A percentile compares a stretch with the other conserved stretches of the same genome.
Conservation (phyloP, 306 rosid species). For the Pyrus communis region DNA sequence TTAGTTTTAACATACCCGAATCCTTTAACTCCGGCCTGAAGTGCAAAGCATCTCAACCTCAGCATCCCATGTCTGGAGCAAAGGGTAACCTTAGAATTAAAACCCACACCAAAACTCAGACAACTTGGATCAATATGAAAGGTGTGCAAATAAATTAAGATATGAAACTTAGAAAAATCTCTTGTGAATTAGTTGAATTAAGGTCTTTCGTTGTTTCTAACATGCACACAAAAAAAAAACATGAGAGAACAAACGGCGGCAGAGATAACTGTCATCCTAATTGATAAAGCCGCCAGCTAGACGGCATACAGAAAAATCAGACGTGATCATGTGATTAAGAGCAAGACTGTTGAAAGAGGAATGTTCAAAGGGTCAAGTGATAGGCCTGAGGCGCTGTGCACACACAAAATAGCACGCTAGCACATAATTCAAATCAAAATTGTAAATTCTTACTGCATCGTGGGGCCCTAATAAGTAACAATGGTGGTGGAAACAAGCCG, state of each 20-base stretch:
- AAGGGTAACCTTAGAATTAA: constrained; percentile 17
- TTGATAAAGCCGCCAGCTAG: background rate
- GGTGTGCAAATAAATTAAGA: background rate
- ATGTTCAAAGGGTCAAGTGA: background rate
- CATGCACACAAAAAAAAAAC: background rate
- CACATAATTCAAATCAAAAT: background rate
- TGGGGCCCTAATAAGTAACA: background rate
- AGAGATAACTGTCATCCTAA: background rate
- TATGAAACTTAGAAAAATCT: background rate
- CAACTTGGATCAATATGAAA: background rate
- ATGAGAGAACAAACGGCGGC: background rate
- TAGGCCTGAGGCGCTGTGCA: background rate
- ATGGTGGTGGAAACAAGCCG: background rate
- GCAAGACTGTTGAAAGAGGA: background rate
- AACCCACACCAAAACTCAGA: background rate
- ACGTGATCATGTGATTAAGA: background rate
- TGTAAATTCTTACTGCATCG: background rate
- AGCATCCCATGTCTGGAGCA: constrained; percentile 45
- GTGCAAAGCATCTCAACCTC: constrained; percentile 53
- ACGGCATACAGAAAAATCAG: background rate
- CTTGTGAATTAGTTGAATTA: background rate
- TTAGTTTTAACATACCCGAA: background rate
- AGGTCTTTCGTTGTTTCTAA: background rate
- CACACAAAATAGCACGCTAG: background rate
- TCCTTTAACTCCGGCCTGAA: constrained; percentile 5